These are phyloP conservation scores for Spiraea crenata DNA, from an alignment of 331 rosid genomes.

Conservation along the genomic window DNA sequence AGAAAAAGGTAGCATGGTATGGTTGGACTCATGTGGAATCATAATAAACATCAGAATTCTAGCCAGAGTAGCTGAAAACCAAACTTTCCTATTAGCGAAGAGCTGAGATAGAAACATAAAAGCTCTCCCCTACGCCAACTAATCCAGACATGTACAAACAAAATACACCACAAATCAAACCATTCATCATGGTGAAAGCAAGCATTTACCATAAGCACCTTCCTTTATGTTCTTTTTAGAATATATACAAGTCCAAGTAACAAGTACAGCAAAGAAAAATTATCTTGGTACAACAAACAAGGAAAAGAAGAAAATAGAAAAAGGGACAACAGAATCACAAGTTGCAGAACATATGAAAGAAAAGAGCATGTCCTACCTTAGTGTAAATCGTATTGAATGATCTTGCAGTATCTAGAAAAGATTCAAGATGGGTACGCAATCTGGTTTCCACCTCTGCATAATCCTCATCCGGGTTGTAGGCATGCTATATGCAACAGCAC, in stretches of 20 bases:
- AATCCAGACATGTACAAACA: neutral
- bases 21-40: neutral
- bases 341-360: slow-evolving; percentile 10
- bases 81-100: neutral
- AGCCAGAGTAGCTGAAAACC: neutral
- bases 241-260: neutral
- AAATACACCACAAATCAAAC: neutral
- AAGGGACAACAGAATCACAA: neutral
- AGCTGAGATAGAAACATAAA: slow-evolving; percentile 4
- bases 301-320: slow-evolving; percentile 8
- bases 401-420: slow-evolving; percentile 94
- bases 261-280: neutral
- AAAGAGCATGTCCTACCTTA: slow-evolving; percentile 48
- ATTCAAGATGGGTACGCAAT: slow-evolving; percentile 78
- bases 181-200: neutral
- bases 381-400: slow-evolving; percentile 84
- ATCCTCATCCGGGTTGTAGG: slow-evolving; percentile 92
- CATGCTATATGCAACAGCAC: slow-evolving; percentile 49
- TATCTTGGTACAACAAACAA: neutral
- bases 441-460: slow-evolving; percentile 80
- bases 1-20: neutral
- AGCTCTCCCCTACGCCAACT: neutral
- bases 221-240: neutral
- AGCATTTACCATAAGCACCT: neutral
- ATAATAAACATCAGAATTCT: neutral